Base-by-base conservation (phyloP, 345 rosid species). In the Microthlaspi erraticum region DNA sequence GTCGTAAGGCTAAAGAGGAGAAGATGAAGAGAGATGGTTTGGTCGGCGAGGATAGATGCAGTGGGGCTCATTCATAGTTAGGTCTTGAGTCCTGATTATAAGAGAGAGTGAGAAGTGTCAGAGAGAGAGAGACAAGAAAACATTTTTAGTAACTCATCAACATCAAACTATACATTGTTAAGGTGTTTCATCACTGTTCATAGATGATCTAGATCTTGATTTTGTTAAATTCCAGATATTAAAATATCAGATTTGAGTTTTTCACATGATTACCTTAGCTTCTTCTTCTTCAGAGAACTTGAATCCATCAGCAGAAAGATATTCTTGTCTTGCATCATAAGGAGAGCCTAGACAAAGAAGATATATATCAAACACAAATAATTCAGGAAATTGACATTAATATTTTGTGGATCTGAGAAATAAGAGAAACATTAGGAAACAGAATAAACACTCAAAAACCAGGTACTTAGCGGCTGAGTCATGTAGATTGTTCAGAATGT, bases 1-100 rank as follows among this genome's bases (percentile, higher is more conserved):
- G 98, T 44, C 84, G 97, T 73, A 94, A 92, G 72, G 86, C 98
- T 5, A 89, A 94, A 77, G 98, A 91, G 42, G 99, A 91, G 62
- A 89, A 91, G 86, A 64, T 94, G 80, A 89, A 87, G 71, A 83
- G 95, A 72, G 98, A 88, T 74, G 91, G 93, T 26, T 75, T 89
- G 67, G 69, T 84, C 26, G 50, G 29, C 1, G 57, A 53, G 0
- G 64, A 61, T 43, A 69, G 70, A 62, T 74, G 72, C 62, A 54
- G 52, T 38, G 79, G 60, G 58, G 39, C 29, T 68, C 78, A 60
- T 53, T 60, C 74, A 42, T 53, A 74, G 57, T 74, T 74, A 68
- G 73, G 32, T 68, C 58, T 36, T 52, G 49, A 2, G 44, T 64
- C 77, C 77, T 73, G 38, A 56, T 37, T 72, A 56, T 46, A 72